A percentile compares a stretch with the other conserved stretches of the same genome.
Conservation (phyloP, 495 filamentous ascomycete species). For the Aspergillus coremiiformis region DNA sequence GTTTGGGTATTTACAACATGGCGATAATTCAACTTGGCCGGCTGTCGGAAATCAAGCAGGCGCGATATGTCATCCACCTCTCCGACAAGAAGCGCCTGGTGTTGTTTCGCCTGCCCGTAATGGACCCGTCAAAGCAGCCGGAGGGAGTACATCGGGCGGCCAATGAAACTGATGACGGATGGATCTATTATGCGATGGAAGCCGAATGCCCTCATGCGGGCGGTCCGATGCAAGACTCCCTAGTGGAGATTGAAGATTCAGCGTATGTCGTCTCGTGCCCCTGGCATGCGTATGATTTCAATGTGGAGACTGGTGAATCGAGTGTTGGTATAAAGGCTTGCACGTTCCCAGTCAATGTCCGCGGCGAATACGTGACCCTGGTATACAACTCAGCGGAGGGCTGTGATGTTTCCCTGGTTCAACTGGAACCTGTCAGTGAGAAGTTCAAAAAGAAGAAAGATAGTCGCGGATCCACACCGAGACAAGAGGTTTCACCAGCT, state of each 20-base stretch:
- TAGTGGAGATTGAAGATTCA: conserved; percentile 47
- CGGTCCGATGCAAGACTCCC: conserved; percentile 44
- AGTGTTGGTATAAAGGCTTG: conserved; percentile 48
- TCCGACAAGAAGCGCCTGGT: conserved; percentile 46
- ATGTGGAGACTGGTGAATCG: conserved; percentile 49
- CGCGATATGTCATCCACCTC: conserved; percentile 43
- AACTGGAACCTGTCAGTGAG: conserved; percentile 43
- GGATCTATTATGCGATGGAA: conserved; percentile 49
- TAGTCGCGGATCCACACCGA: conserved; percentile 14
- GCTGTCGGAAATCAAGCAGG: conserved; percentile 25
- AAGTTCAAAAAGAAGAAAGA: conserved; percentile 43
- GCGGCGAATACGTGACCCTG: conserved; percentile 29
- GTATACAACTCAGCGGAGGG: conserved; percentile 22
- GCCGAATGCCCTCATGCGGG: conserved; percentile 48
- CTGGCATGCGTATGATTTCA: conserved; percentile 52
- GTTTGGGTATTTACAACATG: too few relatives aligned
- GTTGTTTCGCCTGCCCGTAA: conserved; percentile 42
- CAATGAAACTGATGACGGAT: conserved; percentile 34
- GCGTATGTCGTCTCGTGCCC: conserved; percentile 48
- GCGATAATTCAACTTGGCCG: neutral
- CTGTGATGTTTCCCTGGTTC: conserved; percentile 19
- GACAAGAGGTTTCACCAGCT: conserved; percentile 4
- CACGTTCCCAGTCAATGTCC: conserved; percentile 41
- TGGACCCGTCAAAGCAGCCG: conserved; percentile 26
- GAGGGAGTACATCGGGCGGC: conserved; percentile 13